phyloP scores from a whole-genome alignment of 306 rosid genomes.

The Inga leiocalycina region DNA sequence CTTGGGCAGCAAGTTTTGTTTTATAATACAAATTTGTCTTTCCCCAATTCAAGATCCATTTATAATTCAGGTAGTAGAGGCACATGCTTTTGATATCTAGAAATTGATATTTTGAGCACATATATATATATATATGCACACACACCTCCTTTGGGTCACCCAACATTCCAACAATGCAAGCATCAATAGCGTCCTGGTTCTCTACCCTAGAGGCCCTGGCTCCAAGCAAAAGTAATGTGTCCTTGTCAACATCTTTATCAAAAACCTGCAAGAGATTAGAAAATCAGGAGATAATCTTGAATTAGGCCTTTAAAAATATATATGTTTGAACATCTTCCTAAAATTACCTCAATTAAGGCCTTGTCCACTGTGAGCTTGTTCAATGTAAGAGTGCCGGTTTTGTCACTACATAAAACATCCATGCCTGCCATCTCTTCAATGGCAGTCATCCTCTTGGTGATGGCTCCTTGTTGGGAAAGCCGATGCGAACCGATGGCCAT shows the following conservation, averaged over 20 bases:
- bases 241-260: constrained; percentile 53
- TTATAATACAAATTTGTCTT: no score
- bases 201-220: constrained; percentile 87
- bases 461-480: constrained; percentile 80
- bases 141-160: constrained; percentile 79
- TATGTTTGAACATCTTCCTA: not conserved
- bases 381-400: constrained; percentile 79
- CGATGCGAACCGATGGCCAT: constrained; percentile 91
- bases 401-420: constrained; percentile 87
- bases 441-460: constrained; percentile 91
- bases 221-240: constrained; percentile 56
- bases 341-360: constrained; percentile 61
- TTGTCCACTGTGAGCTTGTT: constrained; percentile 83
- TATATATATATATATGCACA: no score
- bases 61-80: not conserved
- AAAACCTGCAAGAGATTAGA: constrained; percentile 48
- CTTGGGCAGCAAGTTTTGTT: not conserved
- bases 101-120: not conserved
- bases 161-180: constrained; percentile 83
- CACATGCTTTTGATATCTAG: not conserved
- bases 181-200: constrained; percentile 90
- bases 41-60: no score
- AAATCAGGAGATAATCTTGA: not conserved
- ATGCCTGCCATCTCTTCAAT: constrained; percentile 92
- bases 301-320: not conserved